Conservation (phyloP, 169 alveolate genomes). For the Babesia ovis region DNA sequence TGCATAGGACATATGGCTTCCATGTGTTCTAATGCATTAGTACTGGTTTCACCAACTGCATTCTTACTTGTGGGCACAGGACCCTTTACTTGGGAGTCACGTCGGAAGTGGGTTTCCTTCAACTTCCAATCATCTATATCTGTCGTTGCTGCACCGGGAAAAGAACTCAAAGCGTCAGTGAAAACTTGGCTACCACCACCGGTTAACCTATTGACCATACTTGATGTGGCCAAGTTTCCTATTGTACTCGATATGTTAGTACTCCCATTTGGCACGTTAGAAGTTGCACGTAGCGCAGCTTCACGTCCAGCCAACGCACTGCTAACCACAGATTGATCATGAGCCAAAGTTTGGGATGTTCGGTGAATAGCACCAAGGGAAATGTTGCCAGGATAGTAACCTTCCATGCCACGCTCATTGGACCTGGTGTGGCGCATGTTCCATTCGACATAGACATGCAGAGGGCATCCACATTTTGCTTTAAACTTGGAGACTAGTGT, state of each 20-base stretch:
- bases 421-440: background rate
- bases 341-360: background rate
- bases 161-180: background rate
- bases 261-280: background rate
- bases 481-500: constrained; percentile 29
- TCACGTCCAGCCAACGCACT: constrained; percentile 15
- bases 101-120: background rate
- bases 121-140: constrained; percentile 1
- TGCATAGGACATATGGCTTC: constrained; percentile 61
- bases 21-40: constrained; percentile 5
- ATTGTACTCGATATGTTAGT: background rate
- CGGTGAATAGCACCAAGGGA: background rate
- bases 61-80: background rate
- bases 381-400: background rate
- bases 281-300: background rate
- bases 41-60: background rate
- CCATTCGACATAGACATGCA: constrained; percentile 36
- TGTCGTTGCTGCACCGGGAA: background rate
- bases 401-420: background rate
- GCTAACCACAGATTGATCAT: background rate
- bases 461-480: constrained; percentile 49
- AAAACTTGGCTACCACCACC: background rate
- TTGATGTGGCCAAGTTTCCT: background rate
- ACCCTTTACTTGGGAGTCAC: background rate
- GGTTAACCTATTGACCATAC: background rate